phyloP scores from a whole-genome alignment of 1,139 yeast genomes.

The Hyphopichia burtonii region DNA sequence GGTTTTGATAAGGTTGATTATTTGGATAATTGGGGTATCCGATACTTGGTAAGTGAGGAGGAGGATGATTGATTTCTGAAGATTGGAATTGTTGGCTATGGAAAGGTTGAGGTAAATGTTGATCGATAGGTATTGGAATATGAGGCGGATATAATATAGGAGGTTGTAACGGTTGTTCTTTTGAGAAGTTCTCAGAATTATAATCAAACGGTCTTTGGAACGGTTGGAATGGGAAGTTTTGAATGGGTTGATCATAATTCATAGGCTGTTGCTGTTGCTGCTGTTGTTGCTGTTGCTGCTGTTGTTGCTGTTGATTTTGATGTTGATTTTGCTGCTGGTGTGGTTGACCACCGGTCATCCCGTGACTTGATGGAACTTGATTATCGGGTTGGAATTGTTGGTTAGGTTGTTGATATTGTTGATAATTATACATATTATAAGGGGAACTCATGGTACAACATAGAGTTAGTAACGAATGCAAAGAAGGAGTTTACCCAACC shows the following conservation, averaged over 20 bases:
- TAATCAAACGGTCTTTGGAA: no score
- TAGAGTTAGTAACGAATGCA: no score
- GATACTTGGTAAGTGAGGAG: background rate
- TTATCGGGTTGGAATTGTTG: background rate
- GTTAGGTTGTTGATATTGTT: background rate
- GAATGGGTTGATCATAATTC: no score
- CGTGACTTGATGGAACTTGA: background rate
- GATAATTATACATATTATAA: constrained; percentile 4
- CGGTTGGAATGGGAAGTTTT: no score
- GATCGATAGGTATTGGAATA: constrained; percentile 7
- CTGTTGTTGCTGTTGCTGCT: no score
- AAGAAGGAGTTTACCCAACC: no score
- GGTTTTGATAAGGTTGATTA: background rate
- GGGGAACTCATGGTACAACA: constrained; percentile 6
- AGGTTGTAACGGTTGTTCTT: background rate
- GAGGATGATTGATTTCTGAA: background rate
- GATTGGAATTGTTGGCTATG: background rate
- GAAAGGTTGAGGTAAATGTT: constrained; percentile 2
- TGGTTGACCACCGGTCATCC: background rate
- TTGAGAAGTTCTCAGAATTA: background rate
- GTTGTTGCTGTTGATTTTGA: no score
- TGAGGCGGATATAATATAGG: constrained; percentile 7
- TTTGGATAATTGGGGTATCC: background rate
- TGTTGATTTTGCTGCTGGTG: background rate
- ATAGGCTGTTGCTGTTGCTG: no score